Percentiles rank a stretch among this genome's conserved stretches.
Conservation (phyloP, 176 grass and related monocot species). For the Panicum miliaceum region DNA sequence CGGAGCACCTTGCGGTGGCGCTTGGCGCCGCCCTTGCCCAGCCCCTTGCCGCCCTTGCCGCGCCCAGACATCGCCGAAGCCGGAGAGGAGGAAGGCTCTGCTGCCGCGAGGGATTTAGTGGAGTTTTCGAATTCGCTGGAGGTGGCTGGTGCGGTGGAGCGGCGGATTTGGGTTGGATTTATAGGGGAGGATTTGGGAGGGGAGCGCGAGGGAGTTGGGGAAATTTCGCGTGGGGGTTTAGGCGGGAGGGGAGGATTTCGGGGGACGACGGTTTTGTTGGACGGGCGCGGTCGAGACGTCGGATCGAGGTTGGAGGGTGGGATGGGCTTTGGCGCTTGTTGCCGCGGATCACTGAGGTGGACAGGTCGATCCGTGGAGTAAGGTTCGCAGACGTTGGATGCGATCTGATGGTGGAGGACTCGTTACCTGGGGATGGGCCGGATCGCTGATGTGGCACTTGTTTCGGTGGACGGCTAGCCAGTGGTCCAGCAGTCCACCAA, state of each 20-base stretch:
- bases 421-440: background rate
- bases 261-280: too few relatives aligned
- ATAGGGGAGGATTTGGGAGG: constrained; percentile 33
- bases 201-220: constrained; percentile 2
- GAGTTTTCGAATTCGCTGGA: background rate
- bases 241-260: constrained; percentile 6
- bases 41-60: constrained; percentile 91
- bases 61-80: constrained; percentile 70
- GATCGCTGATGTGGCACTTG: constrained; percentile 53
- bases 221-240: background rate
- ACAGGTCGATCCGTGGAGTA: constrained; percentile 23
- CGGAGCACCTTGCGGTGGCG: constrained; percentile 88
- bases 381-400: constrained; percentile 28
- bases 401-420: background rate
- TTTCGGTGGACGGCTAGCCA: too few relatives aligned
- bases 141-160: background rate
- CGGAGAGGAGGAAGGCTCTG: constrained; percentile 38
- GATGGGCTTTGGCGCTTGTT: background rate
- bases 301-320: background rate
- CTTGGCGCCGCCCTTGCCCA: constrained; percentile 92
- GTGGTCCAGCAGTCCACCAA: background rate
- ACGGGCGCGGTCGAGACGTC: background rate
- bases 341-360: constrained; percentile 14
- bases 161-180: constrained; percentile 32
- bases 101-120: background rate